Conservation (phyloP, 2,329 filamentous ascomycete genomes). For the Phoma sp. region DNA sequence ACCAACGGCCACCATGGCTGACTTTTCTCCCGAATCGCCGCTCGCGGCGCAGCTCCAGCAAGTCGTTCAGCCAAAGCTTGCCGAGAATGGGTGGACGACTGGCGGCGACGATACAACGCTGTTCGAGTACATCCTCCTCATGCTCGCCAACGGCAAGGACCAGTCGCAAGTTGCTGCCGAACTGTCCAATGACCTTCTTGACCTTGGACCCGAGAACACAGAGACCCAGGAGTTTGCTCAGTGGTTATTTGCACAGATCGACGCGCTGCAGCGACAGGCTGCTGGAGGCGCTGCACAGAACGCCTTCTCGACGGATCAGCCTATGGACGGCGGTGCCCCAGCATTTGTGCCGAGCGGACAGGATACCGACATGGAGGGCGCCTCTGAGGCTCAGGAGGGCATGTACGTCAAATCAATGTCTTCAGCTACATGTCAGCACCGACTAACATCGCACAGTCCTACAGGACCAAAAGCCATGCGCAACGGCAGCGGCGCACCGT, state of each 20-base stretch:
- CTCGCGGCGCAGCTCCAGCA: slow-evolving; percentile 82
- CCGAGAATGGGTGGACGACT: slow-evolving; percentile 90
- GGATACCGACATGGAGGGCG: slow-evolving; percentile 76
- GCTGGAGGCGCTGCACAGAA: slow-evolving; percentile 51
- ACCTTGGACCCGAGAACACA: slow-evolving; percentile 80
- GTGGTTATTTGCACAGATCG: slow-evolving; percentile 93
- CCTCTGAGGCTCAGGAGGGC: slow-evolving; percentile 50
- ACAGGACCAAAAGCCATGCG: slow-evolving; percentile 97
- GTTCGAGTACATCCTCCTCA: slow-evolving; percentile 94
- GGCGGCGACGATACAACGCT: slow-evolving; percentile 81
- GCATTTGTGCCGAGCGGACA: slow-evolving; percentile 45
- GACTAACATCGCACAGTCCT: slow-evolving; percentile 66
- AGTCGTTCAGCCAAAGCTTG: slow-evolving; percentile 86
- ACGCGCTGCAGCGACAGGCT: slow-evolving; percentile 67
- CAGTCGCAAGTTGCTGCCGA: slow-evolving; percentile 88
- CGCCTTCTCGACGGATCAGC: slow-evolving; percentile 25
- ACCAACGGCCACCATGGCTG: slow-evolving; percentile 65
- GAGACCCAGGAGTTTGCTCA: slow-evolving; percentile 81
- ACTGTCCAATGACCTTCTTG: slow-evolving; percentile 84
- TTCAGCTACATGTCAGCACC: slow-evolving; percentile 1
- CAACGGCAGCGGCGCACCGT: slow-evolving; percentile 60
- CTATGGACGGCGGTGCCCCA: slow-evolving; percentile 31
- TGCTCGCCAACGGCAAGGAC: slow-evolving; percentile 94
- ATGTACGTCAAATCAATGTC: slow-evolving; percentile 48
- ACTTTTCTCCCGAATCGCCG: slow-evolving; percentile 77